Evolutionary conservation across 495 filamentous ascomycete species (phyloP), one percentile per base, ranked within the genome.

Genomic region (Penicillium subrubescens): DNA sequence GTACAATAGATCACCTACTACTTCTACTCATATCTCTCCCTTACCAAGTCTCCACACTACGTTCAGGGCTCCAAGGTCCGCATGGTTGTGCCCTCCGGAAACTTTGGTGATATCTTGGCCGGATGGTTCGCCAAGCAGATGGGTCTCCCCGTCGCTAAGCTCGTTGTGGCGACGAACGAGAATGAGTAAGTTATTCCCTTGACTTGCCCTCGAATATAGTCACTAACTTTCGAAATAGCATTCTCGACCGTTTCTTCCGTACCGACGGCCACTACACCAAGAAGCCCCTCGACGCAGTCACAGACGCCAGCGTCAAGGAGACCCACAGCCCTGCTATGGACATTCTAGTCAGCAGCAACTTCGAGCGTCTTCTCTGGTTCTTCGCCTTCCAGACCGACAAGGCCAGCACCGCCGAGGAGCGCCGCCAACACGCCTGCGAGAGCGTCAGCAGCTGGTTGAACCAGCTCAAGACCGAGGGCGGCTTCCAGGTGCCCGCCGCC

Each of bases 361-460:
- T 99, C 75, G 95, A 99, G 82, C 86, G 95, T 31, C 83, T 99
- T 0, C 82, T 99, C n/a, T 97, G 94, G 94, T 97, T 90, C 81
- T 82, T 97, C 12, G 88, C 92, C 2, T 88, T 89, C 75, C 81
- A 88, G 62, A 87, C 85, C 64, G 83, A 77, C 64, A 67, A 64
- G 54, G 60, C 65, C 19, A 46, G 46, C 34, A 65, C 70, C 17
- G 62, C 70, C 10, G 71, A 79, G 11, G 71, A 79, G 44, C 70
- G 73, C 50, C 78, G 84, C 53, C 65, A 77, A 65, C 70, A 77
- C 61, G 78, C 78, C 51, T 72, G 74, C 53, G 68, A 77, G 86
- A 90, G 29, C 84, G 90, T 51, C 81, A 87, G 69, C 84, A 88
- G 66, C 44, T 97, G 94, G 94, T 84, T 92, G 60, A 78, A 85